Evolutionary conservation across 2,329 filamentous ascomycete species (phyloP).

Genomic region (Nothophaeocryptopus gaeumannii): DNA sequence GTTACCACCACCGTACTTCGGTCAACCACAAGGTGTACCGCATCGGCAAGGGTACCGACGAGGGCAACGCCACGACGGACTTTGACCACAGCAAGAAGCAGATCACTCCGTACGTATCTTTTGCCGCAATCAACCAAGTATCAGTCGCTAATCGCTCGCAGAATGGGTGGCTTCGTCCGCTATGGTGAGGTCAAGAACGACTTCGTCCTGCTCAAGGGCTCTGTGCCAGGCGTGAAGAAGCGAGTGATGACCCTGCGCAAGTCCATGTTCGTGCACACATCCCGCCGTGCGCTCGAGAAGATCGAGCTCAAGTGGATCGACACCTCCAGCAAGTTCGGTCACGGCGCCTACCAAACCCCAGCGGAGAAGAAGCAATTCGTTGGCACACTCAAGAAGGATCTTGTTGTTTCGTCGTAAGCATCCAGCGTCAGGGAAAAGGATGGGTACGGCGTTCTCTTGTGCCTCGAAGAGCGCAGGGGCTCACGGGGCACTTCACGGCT

Average conservation of each 20-base stretch:
- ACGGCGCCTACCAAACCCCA: slow-evolving; percentile 98
- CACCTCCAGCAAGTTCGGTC: slow-evolving; percentile 99
- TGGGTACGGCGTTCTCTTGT: too few species aligned
- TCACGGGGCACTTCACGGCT: too few species aligned
- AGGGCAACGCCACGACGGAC: slow-evolving; percentile 90
- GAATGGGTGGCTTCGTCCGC: slow-evolving; percentile 97
- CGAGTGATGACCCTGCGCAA: slow-evolving; percentile 97
- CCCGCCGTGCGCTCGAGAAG: slow-evolving; percentile 95
- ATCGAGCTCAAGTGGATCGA: slow-evolving; percentile 99
- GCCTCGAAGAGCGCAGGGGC: too few species aligned
- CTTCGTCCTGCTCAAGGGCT: slow-evolving; percentile 97
- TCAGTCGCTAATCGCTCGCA: slow-evolving; percentile 46
- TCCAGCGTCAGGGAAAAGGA: not conserved
- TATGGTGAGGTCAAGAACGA: slow-evolving; percentile 99
- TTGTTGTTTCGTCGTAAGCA: slow-evolving; percentile 45
- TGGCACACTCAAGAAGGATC: slow-evolving; percentile 99
- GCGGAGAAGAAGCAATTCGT: slow-evolving; percentile 97
- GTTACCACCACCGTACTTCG: slow-evolving; percentile 99
- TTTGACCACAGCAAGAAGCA: slow-evolving; percentile 98
- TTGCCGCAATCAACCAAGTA: not conserved
- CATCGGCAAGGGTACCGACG: slow-evolving; percentile 86
- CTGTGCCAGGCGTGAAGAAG: slow-evolving; percentile 98
- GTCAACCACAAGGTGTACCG: slow-evolving; percentile 99
- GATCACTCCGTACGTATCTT: slow-evolving; percentile 88
- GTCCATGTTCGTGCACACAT: slow-evolving; percentile 97